Conservation (phyloP, 352 stramenopile species). For the Globisporangium irregulare region DNA sequence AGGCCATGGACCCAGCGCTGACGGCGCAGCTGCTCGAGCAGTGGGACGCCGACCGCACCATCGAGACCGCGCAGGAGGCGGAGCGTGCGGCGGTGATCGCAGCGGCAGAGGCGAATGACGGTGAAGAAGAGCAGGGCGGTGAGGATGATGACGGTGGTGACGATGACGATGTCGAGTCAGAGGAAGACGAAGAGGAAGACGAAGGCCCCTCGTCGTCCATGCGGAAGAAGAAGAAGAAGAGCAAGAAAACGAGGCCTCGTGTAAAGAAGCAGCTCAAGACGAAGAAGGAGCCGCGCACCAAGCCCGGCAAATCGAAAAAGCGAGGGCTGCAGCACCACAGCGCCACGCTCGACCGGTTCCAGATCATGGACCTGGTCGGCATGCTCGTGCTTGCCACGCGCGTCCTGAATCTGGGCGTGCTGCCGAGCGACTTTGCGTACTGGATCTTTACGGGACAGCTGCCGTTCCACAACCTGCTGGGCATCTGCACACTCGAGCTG, state of each 20-base stretch:
- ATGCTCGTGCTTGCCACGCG: constrained; percentile 62
- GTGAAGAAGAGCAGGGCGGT: neutral
- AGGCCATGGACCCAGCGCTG: constrained; percentile 45
- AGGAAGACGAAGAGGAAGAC: constrained; percentile 7
- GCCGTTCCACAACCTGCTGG: constrained; percentile 63
- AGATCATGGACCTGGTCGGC: constrained; percentile 52
- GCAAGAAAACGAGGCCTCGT: neutral
- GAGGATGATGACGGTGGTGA: constrained; percentile 1
- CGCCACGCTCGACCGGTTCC: constrained; percentile 39
- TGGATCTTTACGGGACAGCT: constrained; percentile 63
- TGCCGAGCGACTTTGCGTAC: constrained; percentile 59
- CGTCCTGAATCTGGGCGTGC: constrained; percentile 55
- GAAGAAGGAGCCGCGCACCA: neutral
- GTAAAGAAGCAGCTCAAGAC: neutral
- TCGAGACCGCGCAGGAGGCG: constrained; percentile 16
- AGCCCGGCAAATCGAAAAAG: neutral
- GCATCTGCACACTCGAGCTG: constrained; percentile 42
- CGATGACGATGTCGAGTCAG: neutral
- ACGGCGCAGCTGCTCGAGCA: constrained; percentile 66
- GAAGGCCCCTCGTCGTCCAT: neutral
- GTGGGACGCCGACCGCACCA: constrained; percentile 54
- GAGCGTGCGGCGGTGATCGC: neutral
- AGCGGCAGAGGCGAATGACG: neutral
- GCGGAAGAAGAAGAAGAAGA: constrained; percentile 6
- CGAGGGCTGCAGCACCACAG: constrained; percentile 6